These are phyloP conservation scores for Pestalotiopsis sp. DNA, from an alignment of 2,329 filamentous ascomycete genomes.

Conservation along the genomic window DNA sequence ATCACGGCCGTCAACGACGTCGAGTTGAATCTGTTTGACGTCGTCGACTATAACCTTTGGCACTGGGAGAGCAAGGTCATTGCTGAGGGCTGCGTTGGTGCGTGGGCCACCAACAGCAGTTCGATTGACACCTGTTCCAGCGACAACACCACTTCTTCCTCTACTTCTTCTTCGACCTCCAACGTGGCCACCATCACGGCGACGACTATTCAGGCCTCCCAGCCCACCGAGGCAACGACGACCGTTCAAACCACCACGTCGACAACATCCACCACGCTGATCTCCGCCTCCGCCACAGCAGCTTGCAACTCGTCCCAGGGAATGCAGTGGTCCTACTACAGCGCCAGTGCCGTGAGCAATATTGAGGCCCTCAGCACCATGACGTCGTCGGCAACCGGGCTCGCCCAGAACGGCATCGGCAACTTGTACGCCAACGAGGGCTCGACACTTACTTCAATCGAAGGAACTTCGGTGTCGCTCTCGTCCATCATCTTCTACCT, in stretches of 20 bases:
- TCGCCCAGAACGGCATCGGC: constrained; percentile 1
- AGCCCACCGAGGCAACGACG: background rate
- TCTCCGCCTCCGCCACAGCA: background rate
- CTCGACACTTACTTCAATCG: background rate
- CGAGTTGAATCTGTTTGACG: background rate
- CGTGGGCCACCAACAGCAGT: background rate
- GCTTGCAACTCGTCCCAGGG: background rate
- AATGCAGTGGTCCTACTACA: background rate
- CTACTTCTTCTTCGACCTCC: background rate
- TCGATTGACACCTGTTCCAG: background rate
- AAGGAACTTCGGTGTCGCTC: background rate
- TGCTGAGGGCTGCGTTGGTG: background rate
- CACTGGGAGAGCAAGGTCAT: constrained; percentile 1
- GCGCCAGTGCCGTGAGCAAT: background rate
- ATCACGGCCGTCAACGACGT: constrained; percentile 1
- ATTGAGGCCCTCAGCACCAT: background rate
- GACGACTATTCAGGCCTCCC: background rate
- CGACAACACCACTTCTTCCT: background rate
- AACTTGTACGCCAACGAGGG: background rate
- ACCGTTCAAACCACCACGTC: background rate
- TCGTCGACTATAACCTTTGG: background rate
- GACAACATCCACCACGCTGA: background rate
- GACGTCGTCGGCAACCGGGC: background rate
- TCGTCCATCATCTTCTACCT: background rate
- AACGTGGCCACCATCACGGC: background rate